These are phyloP conservation scores for Graphilbum sp. DNA, from an alignment of 2,329 filamentous ascomycete genomes.

Conservation along the genomic window DNA sequence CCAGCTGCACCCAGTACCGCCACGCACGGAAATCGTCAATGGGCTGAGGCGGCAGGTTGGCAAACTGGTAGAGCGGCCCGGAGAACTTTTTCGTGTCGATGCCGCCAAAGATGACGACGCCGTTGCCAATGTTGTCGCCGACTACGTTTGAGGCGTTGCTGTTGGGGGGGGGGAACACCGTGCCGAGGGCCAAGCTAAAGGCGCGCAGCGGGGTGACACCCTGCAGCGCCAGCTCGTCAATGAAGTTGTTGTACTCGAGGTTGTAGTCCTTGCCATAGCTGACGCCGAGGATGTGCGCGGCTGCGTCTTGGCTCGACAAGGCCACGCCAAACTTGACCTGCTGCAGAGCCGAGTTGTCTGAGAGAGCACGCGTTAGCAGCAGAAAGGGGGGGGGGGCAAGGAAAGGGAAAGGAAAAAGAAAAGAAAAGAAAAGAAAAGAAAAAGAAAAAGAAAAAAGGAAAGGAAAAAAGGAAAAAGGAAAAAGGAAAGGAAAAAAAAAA, in stretches of 20 bases:
- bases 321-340: slow-evolving; percentile 18
- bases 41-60: slow-evolving; percentile 20
- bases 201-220: slow-evolving; percentile 9
- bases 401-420: slow-evolving; percentile 12
- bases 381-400: slow-evolving; percentile 4
- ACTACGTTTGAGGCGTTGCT: too few species aligned
- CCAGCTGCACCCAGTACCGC: slow-evolving; percentile 20
- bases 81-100: slow-evolving; percentile 26
- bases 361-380: slow-evolving; percentile 12
- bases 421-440: too few species aligned
- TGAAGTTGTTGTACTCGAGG: slow-evolving; percentile 14
- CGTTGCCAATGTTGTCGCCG: slow-evolving; percentile 13
- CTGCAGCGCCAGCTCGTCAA: slow-evolving; percentile 15
- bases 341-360: slow-evolving; percentile 20
- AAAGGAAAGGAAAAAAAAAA: slow-evolving; percentile 11
- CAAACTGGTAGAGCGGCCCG: slow-evolving; percentile 25
- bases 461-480: too few species aligned
- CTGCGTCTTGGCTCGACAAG: slow-evolving; percentile 13
- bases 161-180: slow-evolving; percentile 36
- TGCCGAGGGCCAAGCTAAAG: slow-evolving; percentile 13
- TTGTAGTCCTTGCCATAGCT: slow-evolving; percentile 24
- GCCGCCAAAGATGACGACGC: slow-evolving; percentile 19
- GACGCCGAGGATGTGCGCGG: slow-evolving; percentile 17
- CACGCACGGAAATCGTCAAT: slow-evolving; percentile 13
- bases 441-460: too few species aligned